A percentile compares a stretch with the other conserved stretches of the same genome.
These are phyloP conservation scores for Hsuehochloa calcarea DNA, from an alignment of 176 grass and related monocot species.

Conservation along the genomic window DNA sequence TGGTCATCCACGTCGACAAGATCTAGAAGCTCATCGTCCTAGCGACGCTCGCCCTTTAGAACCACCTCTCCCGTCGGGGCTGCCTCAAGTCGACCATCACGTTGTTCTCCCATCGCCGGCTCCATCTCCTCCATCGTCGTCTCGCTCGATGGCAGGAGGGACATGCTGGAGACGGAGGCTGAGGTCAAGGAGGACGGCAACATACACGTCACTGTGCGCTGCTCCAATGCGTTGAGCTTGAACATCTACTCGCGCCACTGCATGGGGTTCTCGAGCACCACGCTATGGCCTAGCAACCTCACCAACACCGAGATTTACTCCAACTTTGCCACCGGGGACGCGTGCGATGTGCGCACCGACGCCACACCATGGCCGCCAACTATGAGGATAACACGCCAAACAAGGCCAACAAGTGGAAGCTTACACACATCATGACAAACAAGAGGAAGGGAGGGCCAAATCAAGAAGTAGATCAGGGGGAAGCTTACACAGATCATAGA, in stretches of 20 bases:
- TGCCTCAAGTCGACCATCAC: slow-evolving; percentile 98
- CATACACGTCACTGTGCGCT: slow-evolving; percentile 84
- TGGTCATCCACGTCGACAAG: slow-evolving; percentile 86
- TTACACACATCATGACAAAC: background rate
- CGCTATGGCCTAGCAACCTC: too few relatives aligned
- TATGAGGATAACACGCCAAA: too few relatives aligned
- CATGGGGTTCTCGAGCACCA: slow-evolving; percentile 41
- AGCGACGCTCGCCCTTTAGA: slow-evolving; percentile 62
- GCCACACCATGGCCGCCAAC: too few relatives aligned
- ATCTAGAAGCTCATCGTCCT: slow-evolving; percentile 96
- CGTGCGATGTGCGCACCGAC: too few relatives aligned
- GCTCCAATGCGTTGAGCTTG: slow-evolving; percentile 81
- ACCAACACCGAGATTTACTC: too few relatives aligned
- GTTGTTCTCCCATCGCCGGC: slow-evolving; percentile 84
- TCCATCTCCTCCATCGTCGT: slow-evolving; percentile 89
- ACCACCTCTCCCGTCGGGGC: slow-evolving; percentile 57
- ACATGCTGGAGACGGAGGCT: slow-evolving; percentile 85
- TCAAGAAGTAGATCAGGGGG: slow-evolving; percentile 20
- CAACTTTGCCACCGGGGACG: too few relatives aligned
- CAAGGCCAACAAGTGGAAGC: too few relatives aligned
- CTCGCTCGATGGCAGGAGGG: slow-evolving; percentile 72
- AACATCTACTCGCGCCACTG: slow-evolving; percentile 83
- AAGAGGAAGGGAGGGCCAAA: background rate
- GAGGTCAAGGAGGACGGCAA: slow-evolving; percentile 94
- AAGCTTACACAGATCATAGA: background rate